These are phyloP conservation scores for Proteromonas lacertae DNA, from an alignment of 352 stramenopile genomes.

Conservation along the genomic window DNA sequence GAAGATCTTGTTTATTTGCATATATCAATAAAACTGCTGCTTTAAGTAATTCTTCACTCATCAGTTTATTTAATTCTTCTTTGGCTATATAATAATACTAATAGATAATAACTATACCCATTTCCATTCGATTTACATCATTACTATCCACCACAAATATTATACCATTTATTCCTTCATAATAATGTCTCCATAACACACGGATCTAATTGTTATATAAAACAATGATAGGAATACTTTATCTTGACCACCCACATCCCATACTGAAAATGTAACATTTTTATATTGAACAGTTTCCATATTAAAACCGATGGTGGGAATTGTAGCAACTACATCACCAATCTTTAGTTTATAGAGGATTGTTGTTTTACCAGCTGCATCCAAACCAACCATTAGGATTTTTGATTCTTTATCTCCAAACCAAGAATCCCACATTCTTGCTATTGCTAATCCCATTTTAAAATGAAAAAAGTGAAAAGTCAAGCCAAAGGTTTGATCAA, in stretches of 20 bases:
- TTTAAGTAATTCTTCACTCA: constrained; percentile 5
- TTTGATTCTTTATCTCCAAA: constrained; percentile 3
- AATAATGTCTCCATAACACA: constrained; percentile 29
- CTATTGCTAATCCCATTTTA: not conserved
- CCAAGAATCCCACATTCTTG: not conserved
- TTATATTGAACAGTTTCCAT: constrained; percentile 36
- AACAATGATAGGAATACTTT: not conserved
- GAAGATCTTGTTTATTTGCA: constrained; percentile 18
- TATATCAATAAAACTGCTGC: constrained; percentile 14
- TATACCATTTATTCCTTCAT: constrained; percentile 19
- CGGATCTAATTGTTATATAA: constrained; percentile 19
- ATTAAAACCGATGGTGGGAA: constrained; percentile 49
- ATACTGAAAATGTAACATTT: constrained; percentile 24
- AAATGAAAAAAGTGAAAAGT: too few relatives aligned
- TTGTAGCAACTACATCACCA: constrained; percentile 9
- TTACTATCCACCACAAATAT: constrained; percentile 18
- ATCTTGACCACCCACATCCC: constrained; percentile 27
- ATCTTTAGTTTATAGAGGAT: constrained; percentile 13
- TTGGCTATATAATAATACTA: too few relatives aligned
- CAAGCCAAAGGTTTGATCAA: too few relatives aligned
- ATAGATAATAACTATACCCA: too few relatives aligned
- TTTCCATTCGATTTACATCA: constrained; percentile 7
- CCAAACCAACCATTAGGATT: constrained; percentile 33
- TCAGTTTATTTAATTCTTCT: constrained; percentile 10
- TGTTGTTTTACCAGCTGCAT: constrained; percentile 30